Evolutionary conservation across 1,284 basidiomycete species (phyloP).

Genomic region (Sphaerobolus stellatus): DNA sequence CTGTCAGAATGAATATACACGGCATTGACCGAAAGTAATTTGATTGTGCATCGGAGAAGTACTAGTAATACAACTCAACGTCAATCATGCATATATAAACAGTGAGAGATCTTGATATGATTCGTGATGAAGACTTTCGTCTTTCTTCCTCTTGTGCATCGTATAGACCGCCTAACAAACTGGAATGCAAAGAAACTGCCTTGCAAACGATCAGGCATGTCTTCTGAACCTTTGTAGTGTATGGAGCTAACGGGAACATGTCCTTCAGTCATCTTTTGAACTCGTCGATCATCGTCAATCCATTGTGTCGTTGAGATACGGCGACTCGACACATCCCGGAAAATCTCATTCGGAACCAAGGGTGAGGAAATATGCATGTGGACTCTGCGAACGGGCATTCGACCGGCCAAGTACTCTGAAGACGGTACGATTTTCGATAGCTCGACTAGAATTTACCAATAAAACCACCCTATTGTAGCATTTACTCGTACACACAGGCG

Average conservation of each 20-base stretch:
- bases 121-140: neutral
- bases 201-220: neutral
- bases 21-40: no score
- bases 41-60: no score
- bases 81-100: neutral
- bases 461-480: no score
- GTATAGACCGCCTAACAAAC: no score
- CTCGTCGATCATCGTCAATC: neutral
- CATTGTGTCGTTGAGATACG: neutral
- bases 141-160: no score
- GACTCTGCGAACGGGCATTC: slow-evolving; percentile 81
- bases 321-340: neutral
- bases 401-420: slow-evolving; percentile 45
- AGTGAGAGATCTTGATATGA: neutral
- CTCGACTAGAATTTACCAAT: no score
- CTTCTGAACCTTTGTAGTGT: neutral
- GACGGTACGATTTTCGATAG: no score
- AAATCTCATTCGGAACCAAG: no score
- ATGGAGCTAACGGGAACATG: neutral
- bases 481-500: no score
- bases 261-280: neutral
- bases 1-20: neutral
- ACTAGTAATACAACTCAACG: neutral
- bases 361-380: slow-evolving; percentile 71
- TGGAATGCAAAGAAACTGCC: neutral